A percentile compares a stretch with the other conserved stretches of the same genome.
Conservation (phyloP, 1,284 basidiomycete genomes). For the Sphaerobolus stellatus region DNA sequence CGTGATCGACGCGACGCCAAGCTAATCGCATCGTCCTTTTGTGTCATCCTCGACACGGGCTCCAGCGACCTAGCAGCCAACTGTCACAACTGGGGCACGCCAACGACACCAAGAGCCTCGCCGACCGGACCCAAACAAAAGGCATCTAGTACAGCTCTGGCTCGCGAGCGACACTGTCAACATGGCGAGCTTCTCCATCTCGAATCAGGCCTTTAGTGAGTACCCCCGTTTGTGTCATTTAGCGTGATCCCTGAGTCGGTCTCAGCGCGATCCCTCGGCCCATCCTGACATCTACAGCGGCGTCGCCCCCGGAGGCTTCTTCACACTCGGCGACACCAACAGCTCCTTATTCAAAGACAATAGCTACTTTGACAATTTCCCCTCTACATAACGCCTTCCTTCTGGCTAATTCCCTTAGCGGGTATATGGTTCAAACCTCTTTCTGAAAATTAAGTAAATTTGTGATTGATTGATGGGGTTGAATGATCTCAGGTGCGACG, state of each 20-base stretch:
- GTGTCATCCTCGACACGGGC: constrained; percentile 66
- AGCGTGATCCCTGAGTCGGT: not conserved
- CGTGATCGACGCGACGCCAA: not conserved
- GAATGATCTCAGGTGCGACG: constrained; percentile 42
- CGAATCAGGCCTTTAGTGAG: constrained; percentile 64
- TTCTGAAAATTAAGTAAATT: not conserved
- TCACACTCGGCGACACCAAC: constrained; percentile 76
- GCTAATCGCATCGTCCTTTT: not conserved
- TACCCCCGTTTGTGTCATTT: constrained; percentile 12
- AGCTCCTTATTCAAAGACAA: constrained; percentile 69
- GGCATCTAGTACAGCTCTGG: constrained; percentile 83
- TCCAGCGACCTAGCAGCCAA: constrained; percentile 68
- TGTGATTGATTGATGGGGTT: not conserved
- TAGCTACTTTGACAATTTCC: constrained; percentile 73
- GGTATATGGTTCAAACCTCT: constrained; percentile 35
- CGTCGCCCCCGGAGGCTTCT: constrained; percentile 74
- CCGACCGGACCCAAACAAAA: constrained; percentile 54
- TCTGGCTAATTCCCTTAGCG: constrained; percentile 63
- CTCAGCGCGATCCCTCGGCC: not conserved
- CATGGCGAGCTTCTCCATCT: constrained; percentile 78
- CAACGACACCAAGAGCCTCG: constrained; percentile 46
- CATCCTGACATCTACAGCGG: constrained; percentile 30
- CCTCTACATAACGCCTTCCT: constrained; percentile 46
- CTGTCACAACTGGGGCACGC: constrained; percentile 53
- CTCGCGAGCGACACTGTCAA: constrained; percentile 73